Conservation (phyloP, 768 basidiomycete genomes). For the Russula sp. region DNA sequence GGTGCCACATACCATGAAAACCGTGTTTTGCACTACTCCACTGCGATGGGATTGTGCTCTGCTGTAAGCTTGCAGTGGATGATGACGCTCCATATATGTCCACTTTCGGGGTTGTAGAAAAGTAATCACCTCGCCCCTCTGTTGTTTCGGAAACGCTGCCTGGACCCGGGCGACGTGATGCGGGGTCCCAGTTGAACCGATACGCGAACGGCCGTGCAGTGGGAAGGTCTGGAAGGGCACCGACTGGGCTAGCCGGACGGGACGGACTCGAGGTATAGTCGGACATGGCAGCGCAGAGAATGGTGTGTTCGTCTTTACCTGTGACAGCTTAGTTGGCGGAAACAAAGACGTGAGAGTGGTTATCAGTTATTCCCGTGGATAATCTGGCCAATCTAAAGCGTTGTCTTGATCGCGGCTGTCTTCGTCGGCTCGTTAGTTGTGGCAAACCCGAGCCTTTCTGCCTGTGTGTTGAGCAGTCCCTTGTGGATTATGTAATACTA, state of each 20-base stretch:
- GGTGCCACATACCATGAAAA: constrained; percentile 66
- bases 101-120: constrained; percentile 38
- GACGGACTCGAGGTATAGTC: constrained; percentile 49
- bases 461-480: background rate
- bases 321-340: background rate
- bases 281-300: constrained; percentile 30
- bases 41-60: constrained; percentile 48
- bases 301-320: background rate
- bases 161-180: constrained; percentile 52
- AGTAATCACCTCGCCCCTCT: constrained; percentile 58
- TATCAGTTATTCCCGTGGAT: background rate
- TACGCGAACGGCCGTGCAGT: constrained; percentile 47
- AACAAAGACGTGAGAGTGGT: background rate
- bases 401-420: background rate
- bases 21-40: constrained; percentile 84
- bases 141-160: constrained; percentile 70
- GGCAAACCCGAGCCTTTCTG: background rate
- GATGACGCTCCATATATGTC: constrained; percentile 40
- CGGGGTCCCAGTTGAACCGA: constrained; percentile 70
- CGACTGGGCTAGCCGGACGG: constrained; percentile 51
- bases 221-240: constrained; percentile 38
- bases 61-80: constrained; percentile 44
- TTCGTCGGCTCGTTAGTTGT: background rate
- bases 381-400: background rate
- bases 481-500: background rate